Evolutionary conservation across 306 rosid species (phyloP).

Genomic region (Astragalus glycyphyllos): DNA sequence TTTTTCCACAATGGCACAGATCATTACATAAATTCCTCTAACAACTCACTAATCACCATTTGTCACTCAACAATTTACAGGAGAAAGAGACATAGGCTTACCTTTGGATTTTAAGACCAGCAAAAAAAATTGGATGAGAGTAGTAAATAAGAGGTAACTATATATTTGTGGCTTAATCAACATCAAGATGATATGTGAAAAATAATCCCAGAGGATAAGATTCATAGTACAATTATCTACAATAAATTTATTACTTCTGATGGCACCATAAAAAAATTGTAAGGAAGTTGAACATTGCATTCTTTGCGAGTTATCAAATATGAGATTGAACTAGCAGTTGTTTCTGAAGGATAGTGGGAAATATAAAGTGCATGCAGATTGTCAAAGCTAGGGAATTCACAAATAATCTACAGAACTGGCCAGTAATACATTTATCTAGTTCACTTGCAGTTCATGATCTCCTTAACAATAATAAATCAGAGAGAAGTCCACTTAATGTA

Average conservation of each 20-base stretch:
- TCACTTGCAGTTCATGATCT: not conserved
- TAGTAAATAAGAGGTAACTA: not conserved
- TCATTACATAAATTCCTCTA: slow-evolving; percentile 1
- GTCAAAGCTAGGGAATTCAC: too few relatives aligned
- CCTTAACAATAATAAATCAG: not conserved
- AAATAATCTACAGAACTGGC: too few relatives aligned
- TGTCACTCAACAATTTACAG: not conserved
- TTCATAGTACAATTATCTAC: not conserved
- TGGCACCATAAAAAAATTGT: not conserved
- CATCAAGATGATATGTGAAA: slow-evolving; percentile 12
- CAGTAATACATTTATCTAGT: too few relatives aligned
- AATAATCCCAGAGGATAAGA: not conserved
- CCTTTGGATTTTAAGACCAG: not conserved
- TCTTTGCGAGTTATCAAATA: not conserved
- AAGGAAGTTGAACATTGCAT: slow-evolving; percentile 16
- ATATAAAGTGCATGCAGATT: too few relatives aligned
- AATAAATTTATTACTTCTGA: slow-evolving; percentile 5
- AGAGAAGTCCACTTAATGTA: not conserved
- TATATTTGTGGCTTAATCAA: not conserved
- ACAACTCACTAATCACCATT: not conserved
- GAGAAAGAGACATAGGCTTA: slow-evolving; percentile 1
- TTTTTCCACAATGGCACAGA: not conserved
- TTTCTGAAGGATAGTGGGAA: too few relatives aligned
- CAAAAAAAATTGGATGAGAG: not conserved
- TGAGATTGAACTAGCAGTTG: too few relatives aligned